These are phyloP conservation scores for Torulaspora maleeae DNA, from an alignment of 805 yeast genomes.

Conservation along the genomic window DNA sequence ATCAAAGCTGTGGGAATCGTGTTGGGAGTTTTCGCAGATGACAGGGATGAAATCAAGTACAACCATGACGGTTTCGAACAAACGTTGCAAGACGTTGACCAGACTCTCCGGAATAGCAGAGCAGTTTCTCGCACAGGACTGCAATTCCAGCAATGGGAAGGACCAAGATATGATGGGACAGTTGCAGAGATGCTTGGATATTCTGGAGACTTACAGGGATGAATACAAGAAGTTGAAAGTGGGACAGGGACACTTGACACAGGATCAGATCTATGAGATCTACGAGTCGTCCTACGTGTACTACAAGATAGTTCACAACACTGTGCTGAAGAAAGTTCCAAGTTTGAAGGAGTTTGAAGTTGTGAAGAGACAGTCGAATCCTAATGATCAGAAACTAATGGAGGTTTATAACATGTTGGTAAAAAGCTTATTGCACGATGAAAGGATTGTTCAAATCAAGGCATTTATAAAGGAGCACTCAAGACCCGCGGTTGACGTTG, in stretches of 20 bases:
- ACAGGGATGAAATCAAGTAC: constrained; percentile 3
- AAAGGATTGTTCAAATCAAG: constrained; percentile 27
- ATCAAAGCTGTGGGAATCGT: background rate
- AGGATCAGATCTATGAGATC: constrained; percentile 15
- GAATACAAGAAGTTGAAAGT: constrained; percentile 26
- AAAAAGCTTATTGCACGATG: constrained; percentile 29
- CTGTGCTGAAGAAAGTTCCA: constrained; percentile 30
- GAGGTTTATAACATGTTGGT: constrained; percentile 34
- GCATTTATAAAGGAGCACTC: constrained; percentile 22
- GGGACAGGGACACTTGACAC: constrained; percentile 1
- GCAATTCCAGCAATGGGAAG: constrained; percentile 9
- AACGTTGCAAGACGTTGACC: constrained; percentile 17
- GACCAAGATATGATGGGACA: constrained; percentile 23
- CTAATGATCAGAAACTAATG: constrained; percentile 26
- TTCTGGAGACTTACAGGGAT: constrained; percentile 32
- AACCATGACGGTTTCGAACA: constrained; percentile 1
- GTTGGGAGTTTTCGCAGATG: background rate
- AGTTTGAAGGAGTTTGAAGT: constrained; percentile 22
- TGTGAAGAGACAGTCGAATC: constrained; percentile 19
- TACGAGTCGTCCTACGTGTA: constrained; percentile 36
- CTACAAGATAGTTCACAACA: constrained; percentile 33
- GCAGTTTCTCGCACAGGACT: constrained; percentile 23
- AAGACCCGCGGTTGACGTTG: constrained; percentile 5
- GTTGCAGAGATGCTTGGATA: constrained; percentile 32
- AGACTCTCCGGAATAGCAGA: constrained; percentile 22